Evolutionary conservation across 2,329 filamentous ascomycete species (phyloP).

Genomic region (Clonostachys solani): DNA sequence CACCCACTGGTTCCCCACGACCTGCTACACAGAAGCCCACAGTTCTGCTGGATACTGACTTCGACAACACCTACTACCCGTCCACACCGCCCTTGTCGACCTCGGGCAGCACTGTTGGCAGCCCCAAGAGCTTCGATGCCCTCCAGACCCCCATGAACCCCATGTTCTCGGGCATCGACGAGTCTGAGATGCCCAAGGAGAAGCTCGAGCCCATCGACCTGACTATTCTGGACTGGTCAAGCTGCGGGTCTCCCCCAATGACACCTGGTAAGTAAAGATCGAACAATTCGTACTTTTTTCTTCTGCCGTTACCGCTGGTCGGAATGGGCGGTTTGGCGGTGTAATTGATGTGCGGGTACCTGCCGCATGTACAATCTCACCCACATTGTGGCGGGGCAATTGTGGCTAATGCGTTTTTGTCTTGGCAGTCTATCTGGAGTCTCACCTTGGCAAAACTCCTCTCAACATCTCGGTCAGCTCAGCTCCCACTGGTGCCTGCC

Average conservation of each 20-base stretch:
- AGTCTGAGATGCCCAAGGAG: slow-evolving; percentile 62
- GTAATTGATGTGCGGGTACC: not conserved
- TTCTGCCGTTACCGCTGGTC: not conserved
- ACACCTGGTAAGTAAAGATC: slow-evolving; percentile 71
- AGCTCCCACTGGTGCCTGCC: slow-evolving; percentile 72
- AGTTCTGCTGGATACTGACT: slow-evolving; percentile 76
- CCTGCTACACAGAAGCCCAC: slow-evolving; percentile 68
- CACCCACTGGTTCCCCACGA: slow-evolving; percentile 72
- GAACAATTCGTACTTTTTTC: not conserved
- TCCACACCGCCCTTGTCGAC: slow-evolving; percentile 85
- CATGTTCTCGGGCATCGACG: slow-evolving; percentile 69
- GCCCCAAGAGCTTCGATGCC: slow-evolving; percentile 73
- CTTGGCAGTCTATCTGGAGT: slow-evolving; percentile 42
- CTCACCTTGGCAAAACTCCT: slow-evolving; percentile 41
- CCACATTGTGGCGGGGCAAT: slow-evolving; percentile 11
- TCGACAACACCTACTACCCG: slow-evolving; percentile 71
- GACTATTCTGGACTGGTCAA: slow-evolving; percentile 73
- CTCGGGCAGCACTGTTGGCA: slow-evolving; percentile 80
- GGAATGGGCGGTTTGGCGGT: not conserved
- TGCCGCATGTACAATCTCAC: not conserved
- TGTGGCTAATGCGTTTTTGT: slow-evolving; percentile 21
- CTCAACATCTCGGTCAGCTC: slow-evolving; percentile 63
- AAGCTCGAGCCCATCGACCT: slow-evolving; percentile 69
- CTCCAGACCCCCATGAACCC: slow-evolving; percentile 81
- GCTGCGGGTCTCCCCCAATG: slow-evolving; percentile 76